Conservation (phyloP, 495 filamentous ascomycete genomes). For the Neurospora sp. region DNA sequence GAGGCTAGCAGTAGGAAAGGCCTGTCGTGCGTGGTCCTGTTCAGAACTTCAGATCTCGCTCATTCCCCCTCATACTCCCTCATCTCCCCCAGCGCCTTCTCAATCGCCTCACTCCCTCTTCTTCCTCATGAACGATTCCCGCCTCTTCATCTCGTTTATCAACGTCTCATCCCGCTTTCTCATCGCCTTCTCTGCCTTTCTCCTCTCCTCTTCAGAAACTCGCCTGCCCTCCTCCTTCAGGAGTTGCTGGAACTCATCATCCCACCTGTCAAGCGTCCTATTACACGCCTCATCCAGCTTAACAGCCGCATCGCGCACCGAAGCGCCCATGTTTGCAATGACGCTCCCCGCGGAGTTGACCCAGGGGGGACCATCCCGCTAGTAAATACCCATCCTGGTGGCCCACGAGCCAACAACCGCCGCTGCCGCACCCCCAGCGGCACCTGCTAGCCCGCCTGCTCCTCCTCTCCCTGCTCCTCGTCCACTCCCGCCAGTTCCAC, state of each 20-base stretch:
- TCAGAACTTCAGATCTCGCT: not conserved
- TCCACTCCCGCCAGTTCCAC: not conserved
- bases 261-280: not conserved
- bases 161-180: not conserved
- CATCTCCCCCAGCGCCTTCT: not conserved
- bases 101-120: not conserved
- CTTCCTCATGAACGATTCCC: not conserved
- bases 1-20: not conserved
- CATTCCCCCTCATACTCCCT: not conserved
- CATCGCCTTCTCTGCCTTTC: not conserved
- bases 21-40: not conserved
- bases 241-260: not conserved
- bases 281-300: not conserved
- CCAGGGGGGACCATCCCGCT: slow-evolving; percentile 4
- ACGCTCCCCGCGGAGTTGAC: not conserved
- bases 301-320: not conserved
- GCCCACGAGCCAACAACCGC: slow-evolving; percentile 53
- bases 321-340: not conserved
- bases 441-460: not conserved
- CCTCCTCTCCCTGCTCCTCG: not conserved
- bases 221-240: not conserved
- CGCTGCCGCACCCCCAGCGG: not conserved
- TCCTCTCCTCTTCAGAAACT: not conserved
- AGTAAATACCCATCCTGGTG: slow-evolving; percentile 68
- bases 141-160: not conserved